Evolutionary conservation across 2,329 filamentous ascomycete species (phyloP), one percentile per base, ranked within the genome.

Genomic region (Penicillium sp.): DNA sequence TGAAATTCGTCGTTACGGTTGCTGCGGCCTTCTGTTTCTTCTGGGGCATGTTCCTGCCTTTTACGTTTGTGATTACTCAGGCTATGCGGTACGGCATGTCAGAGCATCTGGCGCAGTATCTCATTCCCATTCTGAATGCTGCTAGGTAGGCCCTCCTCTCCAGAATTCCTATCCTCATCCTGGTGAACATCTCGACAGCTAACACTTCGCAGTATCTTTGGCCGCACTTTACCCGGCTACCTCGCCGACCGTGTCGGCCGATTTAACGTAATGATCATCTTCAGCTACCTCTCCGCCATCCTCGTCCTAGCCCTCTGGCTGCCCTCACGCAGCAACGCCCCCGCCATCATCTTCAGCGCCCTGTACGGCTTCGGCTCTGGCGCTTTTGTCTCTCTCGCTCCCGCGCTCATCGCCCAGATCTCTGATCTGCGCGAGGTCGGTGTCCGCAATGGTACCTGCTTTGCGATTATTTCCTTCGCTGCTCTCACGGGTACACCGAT

Each of bases 361-460:
- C 73, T 90, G 6, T 92, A 89, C 64, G 89, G 89, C 18, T 90
- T 91, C 70, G 82, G 82, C 14, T 87, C 85, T 0, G 89, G 89
- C 13, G 84, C 85, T 2, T 89, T 87, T 66, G 83, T 89, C 37
- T 84, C 84, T 0, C 76, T 91, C 18, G 79, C 80, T 0, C 87
- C 89, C 0, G 82, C 88, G 0, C 77, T 89, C 14, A 78, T 92
- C 22, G 88, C 87, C 1, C 88, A 92, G 67, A 89, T 92, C 61
- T 87, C 85, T 1, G 87, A 90, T 47, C 83, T 91, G 39, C 79
- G 84, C 19, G 82, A 90, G 70, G 87, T 92, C 36, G 90, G 90
- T 14, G 83, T 87, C 1, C 81, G 89, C 6, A 86, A 83, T 2
- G 90, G 90, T 0, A 82, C 83, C 0, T 80, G 85, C 27, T 90